Evolutionary conservation across 163 green algal species (phyloP).

Genomic region (Chlamydomonas reinhardtii): DNA sequence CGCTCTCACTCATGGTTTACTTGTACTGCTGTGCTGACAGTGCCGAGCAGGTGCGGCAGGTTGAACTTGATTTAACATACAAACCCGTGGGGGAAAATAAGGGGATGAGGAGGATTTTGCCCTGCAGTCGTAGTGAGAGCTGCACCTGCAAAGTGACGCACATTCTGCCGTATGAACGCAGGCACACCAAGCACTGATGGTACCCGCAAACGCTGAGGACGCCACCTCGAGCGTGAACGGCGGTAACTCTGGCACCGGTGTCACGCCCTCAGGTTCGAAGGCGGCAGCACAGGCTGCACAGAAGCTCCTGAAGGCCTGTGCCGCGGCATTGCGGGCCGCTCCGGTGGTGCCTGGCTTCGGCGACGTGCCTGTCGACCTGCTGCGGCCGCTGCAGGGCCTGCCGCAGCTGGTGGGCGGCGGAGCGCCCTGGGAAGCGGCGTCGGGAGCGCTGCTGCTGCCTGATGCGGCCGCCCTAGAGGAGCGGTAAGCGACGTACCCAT

Average conservation of each 20-base stretch:
- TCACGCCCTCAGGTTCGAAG: neutral
- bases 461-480: slow-evolving; percentile 16
- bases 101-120: neutral
- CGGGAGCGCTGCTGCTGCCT: neutral
- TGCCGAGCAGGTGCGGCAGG: slow-evolving; percentile 3
- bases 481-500: neutral
- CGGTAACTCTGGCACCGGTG: neutral
- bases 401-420: neutral
- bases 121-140: neutral
- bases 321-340: neutral
- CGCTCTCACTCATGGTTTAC: slow-evolving; percentile 22
- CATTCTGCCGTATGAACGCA: neutral
- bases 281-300: neutral
- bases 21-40: slow-evolving; percentile 34
- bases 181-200: neutral
- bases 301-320: neutral
- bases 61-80: neutral
- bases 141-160: neutral
- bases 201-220: neutral
- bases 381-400: slow-evolving; percentile 2
- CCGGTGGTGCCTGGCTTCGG: slow-evolving; percentile 37
- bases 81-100: too few species aligned
- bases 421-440: neutral
- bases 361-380: slow-evolving; percentile 8
- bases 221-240: neutral